Conservation (phyloP, 495 filamentous ascomycete species). For the Geoglossum glabrum region DNA sequence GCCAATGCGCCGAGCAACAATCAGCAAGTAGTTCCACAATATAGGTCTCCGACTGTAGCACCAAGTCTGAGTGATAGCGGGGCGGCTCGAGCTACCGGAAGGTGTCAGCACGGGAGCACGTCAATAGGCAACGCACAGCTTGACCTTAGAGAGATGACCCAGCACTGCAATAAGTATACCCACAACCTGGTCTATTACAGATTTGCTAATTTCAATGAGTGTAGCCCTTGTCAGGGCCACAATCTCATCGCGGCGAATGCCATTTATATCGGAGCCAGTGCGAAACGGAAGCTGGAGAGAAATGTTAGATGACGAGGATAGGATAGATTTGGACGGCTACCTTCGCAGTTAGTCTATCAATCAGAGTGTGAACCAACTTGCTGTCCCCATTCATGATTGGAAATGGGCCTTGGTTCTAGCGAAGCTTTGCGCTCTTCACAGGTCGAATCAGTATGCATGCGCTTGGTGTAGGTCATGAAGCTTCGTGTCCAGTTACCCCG, state of each 20-base stretch:
- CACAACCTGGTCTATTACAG: conserved; percentile 31
- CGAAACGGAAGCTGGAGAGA: conserved; percentile 38
- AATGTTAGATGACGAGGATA: background rate
- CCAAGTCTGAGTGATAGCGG: conserved; percentile 28
- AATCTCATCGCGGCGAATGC: conserved; percentile 40
- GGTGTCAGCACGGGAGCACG: background rate
- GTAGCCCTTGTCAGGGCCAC: conserved; percentile 37
- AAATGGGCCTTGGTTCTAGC: background rate
- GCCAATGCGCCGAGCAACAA: conserved; percentile 32
- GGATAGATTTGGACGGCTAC: conserved; percentile 19
- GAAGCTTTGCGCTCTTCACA: background rate
- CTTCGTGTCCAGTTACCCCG: background rate
- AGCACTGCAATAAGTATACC: conserved; percentile 28
- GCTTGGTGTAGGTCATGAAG: background rate
- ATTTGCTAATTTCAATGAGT: conserved; percentile 35
- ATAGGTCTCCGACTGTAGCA: conserved; percentile 38
- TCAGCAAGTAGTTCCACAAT: conserved; percentile 39
- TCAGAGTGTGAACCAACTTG: conserved; percentile 39
- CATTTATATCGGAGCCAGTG: conserved; percentile 35
- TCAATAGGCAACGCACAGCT: background rate
- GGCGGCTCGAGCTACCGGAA: conserved; percentile 6
- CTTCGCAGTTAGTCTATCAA: conserved; percentile 42
- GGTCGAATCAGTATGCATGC: background rate
- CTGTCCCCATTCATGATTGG: conserved; percentile 37
- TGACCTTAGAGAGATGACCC: conserved; percentile 19